Conservation (phyloP, 352 stramenopile species). For the Blastocystis hominis region DNA sequence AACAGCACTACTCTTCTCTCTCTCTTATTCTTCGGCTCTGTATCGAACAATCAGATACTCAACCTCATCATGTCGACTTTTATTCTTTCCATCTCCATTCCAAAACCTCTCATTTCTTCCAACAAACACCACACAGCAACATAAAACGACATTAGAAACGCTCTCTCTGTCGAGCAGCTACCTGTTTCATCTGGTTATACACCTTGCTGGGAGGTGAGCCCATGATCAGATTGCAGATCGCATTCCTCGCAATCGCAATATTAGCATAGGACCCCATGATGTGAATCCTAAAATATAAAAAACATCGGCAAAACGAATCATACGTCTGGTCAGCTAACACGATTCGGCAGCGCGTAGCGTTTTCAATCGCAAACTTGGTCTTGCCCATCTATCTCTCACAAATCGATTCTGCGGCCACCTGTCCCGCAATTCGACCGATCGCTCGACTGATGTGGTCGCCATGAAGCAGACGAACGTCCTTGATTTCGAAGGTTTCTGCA, state of each 20-base stretch:
- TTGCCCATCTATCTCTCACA: constrained; percentile 69
- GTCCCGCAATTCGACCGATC: constrained; percentile 90
- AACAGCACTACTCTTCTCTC: no score
- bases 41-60: no score
- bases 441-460: constrained; percentile 94
- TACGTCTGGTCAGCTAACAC: constrained; percentile 88
- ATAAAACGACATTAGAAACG: constrained; percentile 77
- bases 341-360: constrained; percentile 94
- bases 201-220: constrained; percentile 93
- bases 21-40: no score
- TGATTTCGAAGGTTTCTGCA: constrained; percentile 87
- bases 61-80: no score
- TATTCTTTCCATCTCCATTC: no score
- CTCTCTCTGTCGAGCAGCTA: constrained; percentile 94
- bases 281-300: constrained; percentile 78
- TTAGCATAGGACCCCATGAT: constrained; percentile 94
- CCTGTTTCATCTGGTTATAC: constrained; percentile 99
- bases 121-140: no score
- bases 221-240: constrained; percentile 76
- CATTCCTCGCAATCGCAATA: constrained; percentile 88
- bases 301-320: neutral
- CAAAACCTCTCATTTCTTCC: neutral
- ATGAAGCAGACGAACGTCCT: constrained; percentile 78
- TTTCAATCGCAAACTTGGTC: constrained; percentile 97
- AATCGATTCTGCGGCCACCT: constrained; percentile 69